These are phyloP conservation scores for Coprinopsis strossmayeri DNA, from an alignment of 768 basidiomycete species.

Conservation along the genomic window DNA sequence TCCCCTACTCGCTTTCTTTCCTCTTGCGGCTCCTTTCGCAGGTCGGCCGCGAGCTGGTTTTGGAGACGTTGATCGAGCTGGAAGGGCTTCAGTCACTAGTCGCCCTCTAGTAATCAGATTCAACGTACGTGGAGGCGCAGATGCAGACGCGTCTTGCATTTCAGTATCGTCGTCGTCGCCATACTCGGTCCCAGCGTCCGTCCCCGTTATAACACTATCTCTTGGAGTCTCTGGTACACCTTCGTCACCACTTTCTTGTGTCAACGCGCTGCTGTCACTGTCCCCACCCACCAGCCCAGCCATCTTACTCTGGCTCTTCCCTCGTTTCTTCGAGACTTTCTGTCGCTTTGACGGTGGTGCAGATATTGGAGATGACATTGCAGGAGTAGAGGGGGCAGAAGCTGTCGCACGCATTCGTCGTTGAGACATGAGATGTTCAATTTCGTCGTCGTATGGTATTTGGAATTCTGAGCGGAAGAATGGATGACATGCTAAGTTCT, in stretches of 20 bases:
- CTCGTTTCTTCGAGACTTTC: constrained; percentile 28
- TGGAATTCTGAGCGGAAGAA: constrained; percentile 69
- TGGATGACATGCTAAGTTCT: constrained; percentile 63
- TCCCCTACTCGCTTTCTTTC: constrained; percentile 22
- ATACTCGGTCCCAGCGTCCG: constrained; percentile 65
- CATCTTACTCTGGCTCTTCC: constrained; percentile 51
- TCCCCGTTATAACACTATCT: constrained; percentile 64
- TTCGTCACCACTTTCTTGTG: constrained; percentile 79
- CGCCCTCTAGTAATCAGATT: neutral
- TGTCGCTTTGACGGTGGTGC: constrained; percentile 21
- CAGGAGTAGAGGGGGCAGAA: constrained; percentile 58
- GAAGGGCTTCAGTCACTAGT: constrained; percentile 7
- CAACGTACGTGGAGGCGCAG: neutral
- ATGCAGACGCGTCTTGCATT: constrained; percentile 43
- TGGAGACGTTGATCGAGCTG: constrained; percentile 31
- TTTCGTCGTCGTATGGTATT: constrained; percentile 51
- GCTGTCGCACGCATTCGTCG: constrained; percentile 61
- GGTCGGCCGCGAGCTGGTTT: constrained; percentile 30
- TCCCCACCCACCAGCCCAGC: constrained; percentile 77
- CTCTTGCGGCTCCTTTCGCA: constrained; percentile 25
- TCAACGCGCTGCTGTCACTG: constrained; percentile 80
- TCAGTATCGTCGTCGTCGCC: constrained; percentile 62
- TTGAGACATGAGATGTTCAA: constrained; percentile 53
- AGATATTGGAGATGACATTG: constrained; percentile 30
- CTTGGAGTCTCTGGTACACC: constrained; percentile 44